Conservation (phyloP, 129 eudicot genomes). For the Flaveria bidentis region DNA sequence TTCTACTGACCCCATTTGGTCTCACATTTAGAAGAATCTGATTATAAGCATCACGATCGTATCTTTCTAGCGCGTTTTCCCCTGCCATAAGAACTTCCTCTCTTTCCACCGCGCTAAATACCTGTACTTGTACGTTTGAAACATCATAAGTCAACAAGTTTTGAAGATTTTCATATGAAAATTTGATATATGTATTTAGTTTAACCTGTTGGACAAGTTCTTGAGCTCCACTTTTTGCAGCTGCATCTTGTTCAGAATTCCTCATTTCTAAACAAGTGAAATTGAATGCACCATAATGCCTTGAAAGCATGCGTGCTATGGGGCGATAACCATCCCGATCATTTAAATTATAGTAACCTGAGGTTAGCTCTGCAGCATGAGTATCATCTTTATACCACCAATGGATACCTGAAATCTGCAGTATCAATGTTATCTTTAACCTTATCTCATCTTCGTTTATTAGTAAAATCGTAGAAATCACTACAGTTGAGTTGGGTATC, state of each 20-base stretch:
- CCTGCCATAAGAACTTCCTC: slow-evolving; percentile 71
- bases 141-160: slow-evolving; percentile 13
- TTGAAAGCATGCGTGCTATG: slow-evolving; percentile 80
- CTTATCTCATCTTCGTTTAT: background rate
- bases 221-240: slow-evolving; percentile 73
- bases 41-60: slow-evolving; percentile 56
- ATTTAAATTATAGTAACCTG: slow-evolving; percentile 72
- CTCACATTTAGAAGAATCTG: slow-evolving; percentile 75
- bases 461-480: background rate
- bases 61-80: slow-evolving; percentile 76
- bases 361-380: slow-evolving; percentile 85
- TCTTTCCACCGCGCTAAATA: slow-evolving; percentile 62
- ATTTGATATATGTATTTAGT: background rate
- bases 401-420: slow-evolving; percentile 85
- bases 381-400: slow-evolving; percentile 83
- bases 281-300: slow-evolving; percentile 65
- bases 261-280: slow-evolving; percentile 90
- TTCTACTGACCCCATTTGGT: slow-evolving; percentile 69
- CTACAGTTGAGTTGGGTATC: background rate
- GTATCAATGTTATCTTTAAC: background rate
- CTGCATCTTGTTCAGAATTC: slow-evolving; percentile 60
- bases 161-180: background rate
- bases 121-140: slow-evolving; percentile 39
- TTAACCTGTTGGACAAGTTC: slow-evolving; percentile 86
- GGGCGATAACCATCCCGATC: slow-evolving; percentile 87